Evolutionary conservation across 2,329 filamentous ascomycete species (phyloP).

Genomic region (Exophiala viscosa): DNA sequence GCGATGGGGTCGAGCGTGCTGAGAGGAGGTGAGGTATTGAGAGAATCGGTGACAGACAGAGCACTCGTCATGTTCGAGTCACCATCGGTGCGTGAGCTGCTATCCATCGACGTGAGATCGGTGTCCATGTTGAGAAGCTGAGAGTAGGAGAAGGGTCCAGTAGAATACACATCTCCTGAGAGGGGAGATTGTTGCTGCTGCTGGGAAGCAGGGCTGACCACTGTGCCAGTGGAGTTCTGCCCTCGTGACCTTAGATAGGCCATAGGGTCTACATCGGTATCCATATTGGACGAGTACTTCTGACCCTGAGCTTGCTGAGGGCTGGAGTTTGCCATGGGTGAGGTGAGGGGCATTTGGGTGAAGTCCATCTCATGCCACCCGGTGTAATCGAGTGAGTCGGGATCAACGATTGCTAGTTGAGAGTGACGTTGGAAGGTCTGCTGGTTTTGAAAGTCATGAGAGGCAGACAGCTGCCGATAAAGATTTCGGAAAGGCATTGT

Average conservation of each 20-base stretch:
- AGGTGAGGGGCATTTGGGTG: constrained; percentile 18
- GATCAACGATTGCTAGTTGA: constrained; percentile 22
- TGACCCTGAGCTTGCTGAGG: constrained; percentile 3
- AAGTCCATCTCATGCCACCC: constrained; percentile 28
- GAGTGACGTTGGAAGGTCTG: constrained; percentile 17
- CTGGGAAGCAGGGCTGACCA: constrained; percentile 2
- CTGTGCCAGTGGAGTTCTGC: constrained; percentile 14
- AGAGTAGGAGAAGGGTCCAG: constrained; percentile 22
- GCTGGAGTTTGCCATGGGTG: constrained; percentile 8
- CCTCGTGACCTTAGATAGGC: constrained; percentile 18
- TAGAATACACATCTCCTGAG: constrained; percentile 24
- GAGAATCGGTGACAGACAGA: constrained; percentile 15
- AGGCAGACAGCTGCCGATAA: constrained; percentile 16
- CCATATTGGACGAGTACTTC: constrained; percentile 25
- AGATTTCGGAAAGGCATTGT: constrained; percentile 21
- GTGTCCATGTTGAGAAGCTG: constrained; percentile 26
- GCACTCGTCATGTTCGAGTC: constrained; percentile 20
- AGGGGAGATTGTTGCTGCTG: constrained; percentile 16
- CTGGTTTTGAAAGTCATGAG: constrained; percentile 25
- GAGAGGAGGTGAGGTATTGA: constrained; percentile 22
- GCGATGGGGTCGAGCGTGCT: constrained; percentile 20
- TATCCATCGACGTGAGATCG: constrained; percentile 23
- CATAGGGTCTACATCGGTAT: constrained; percentile 19
- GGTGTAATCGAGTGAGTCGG: constrained; percentile 23
- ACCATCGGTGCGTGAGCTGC: constrained; percentile 22